Percentiles rank a stretch among this genome's conserved stretches.
These are phyloP conservation scores for Oxytropis ochrocephala DNA, from an alignment of 306 rosid genomes.

Conservation along the genomic window DNA sequence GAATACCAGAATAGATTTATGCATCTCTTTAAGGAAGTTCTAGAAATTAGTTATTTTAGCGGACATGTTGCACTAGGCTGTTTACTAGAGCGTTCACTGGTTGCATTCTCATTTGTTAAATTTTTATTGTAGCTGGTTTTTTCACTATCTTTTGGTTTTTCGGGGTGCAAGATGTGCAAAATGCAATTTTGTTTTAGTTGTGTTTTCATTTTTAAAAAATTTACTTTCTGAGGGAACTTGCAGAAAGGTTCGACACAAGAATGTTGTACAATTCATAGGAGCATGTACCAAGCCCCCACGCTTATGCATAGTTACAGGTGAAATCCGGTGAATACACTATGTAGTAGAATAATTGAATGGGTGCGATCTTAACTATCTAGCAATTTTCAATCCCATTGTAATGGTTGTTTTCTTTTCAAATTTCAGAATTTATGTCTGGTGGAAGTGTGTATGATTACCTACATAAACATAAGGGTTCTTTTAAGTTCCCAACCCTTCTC, in stretches of 20 bases:
- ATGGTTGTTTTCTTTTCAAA: slow-evolving; percentile 15
- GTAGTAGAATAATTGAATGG: neutral
- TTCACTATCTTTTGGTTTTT: neutral
- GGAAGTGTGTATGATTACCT: slow-evolving; percentile 97
- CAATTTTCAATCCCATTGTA: neutral
- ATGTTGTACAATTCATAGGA: slow-evolving; percentile 99
- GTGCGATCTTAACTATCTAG: slow-evolving; percentile 3
- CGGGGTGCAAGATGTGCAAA: neutral
- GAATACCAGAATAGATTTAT: neutral
- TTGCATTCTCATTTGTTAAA: neutral
- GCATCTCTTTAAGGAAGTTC: neutral
- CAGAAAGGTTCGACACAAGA: slow-evolving; percentile 99
- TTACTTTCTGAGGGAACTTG: slow-evolving; percentile 25
- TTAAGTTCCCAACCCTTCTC: slow-evolving; percentile 81
- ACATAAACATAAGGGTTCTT: slow-evolving; percentile 84
- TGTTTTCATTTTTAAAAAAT: neutral
- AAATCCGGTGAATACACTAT: slow-evolving; percentile 10
- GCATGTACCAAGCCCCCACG: slow-evolving; percentile 90
- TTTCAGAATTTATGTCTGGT: slow-evolving; percentile 89
- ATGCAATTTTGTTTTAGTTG: neutral
- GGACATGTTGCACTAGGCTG: neutral
- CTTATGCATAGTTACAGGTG: slow-evolving; percentile 93
- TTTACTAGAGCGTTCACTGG: neutral
- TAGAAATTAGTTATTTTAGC: neutral
- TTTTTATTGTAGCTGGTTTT: neutral